Evolutionary conservation across 345 rosid species (phyloP).

Genomic region (Lenwebbia sp.): DNA sequence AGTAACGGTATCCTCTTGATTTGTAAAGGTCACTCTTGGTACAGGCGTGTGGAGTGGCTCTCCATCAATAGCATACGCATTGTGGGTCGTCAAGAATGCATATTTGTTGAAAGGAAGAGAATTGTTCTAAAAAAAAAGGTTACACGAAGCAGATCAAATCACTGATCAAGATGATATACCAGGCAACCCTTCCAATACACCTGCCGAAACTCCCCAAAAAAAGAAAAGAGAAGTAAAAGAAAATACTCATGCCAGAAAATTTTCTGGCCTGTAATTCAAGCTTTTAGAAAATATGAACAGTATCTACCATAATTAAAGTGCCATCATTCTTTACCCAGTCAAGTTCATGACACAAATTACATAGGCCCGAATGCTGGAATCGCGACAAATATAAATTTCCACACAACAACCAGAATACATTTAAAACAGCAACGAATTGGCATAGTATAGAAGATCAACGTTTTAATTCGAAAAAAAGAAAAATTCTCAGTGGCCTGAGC

Average conservation of each 20-base stretch:
- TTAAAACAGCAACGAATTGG: neutral
- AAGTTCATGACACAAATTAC: neutral
- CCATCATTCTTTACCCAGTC: neutral
- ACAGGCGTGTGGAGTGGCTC: constrained; percentile 36
- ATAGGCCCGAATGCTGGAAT: neutral
- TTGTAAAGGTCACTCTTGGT: constrained; percentile 37
- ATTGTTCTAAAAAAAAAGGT: constrained; percentile 27
- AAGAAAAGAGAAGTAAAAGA: neutral
- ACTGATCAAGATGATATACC: neutral
- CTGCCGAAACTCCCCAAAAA: neutral
- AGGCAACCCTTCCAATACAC: neutral
- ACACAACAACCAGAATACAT: neutral
- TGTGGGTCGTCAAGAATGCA: constrained; percentile 62
- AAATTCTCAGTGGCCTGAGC: neutral
- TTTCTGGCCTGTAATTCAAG: neutral
- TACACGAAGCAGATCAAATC: neutral
- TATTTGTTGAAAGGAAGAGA: constrained; percentile 64
- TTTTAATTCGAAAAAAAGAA: neutral
- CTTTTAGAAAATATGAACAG: too few species aligned
- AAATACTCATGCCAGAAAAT: neutral
- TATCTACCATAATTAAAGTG: too few species aligned
- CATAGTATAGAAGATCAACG: neutral
- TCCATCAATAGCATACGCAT: constrained; percentile 50
- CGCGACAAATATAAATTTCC: neutral
- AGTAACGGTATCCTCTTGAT: constrained; percentile 59